phyloP scores from a whole-genome alignment of 768 basidiomycete genomes.

The Artomyces pyxidatus region DNA sequence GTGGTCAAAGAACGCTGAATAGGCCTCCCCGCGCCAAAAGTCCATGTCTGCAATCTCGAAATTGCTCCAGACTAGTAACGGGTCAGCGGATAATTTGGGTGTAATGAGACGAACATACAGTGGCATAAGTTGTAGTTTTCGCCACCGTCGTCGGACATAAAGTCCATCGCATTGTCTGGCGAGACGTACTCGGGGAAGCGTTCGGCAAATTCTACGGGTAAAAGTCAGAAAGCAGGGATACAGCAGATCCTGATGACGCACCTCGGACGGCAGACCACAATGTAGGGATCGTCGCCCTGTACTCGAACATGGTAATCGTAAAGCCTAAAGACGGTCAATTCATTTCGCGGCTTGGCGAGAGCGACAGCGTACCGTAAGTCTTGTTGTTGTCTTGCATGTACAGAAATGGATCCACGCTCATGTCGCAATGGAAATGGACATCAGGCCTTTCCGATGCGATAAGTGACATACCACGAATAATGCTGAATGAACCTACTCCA shows the following conservation, averaged over 20 bases:
- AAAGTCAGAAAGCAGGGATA: constrained; percentile 20
- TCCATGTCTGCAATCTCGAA: constrained; percentile 83
- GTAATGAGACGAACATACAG: constrained; percentile 30
- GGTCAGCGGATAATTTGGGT: background rate
- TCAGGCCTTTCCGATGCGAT: constrained; percentile 38
- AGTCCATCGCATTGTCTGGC: constrained; percentile 51
- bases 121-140: constrained; percentile 59
- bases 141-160: constrained; percentile 60
- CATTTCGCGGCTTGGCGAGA: background rate
- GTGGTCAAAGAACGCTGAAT: constrained; percentile 74
- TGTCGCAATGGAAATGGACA: constrained; percentile 70
- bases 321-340: constrained; percentile 32
- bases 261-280: constrained; percentile 55
- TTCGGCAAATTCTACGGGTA: constrained; percentile 40
- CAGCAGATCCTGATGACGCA: constrained; percentile 27
- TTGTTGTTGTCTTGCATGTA: constrained; percentile 47
- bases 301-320: constrained; percentile 59
- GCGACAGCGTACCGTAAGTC: constrained; percentile 33
- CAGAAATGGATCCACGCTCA: constrained; percentile 52
- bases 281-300: constrained; percentile 52
- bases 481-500: constrained; percentile 35
- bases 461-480: background rate
- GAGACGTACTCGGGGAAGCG: constrained; percentile 48
- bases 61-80: constrained; percentile 47
- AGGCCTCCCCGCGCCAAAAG: constrained; percentile 82